These are phyloP conservation scores for Theobroma grandiflorum DNA, from an alignment of 441 rosid species.

Conservation along the genomic window DNA sequence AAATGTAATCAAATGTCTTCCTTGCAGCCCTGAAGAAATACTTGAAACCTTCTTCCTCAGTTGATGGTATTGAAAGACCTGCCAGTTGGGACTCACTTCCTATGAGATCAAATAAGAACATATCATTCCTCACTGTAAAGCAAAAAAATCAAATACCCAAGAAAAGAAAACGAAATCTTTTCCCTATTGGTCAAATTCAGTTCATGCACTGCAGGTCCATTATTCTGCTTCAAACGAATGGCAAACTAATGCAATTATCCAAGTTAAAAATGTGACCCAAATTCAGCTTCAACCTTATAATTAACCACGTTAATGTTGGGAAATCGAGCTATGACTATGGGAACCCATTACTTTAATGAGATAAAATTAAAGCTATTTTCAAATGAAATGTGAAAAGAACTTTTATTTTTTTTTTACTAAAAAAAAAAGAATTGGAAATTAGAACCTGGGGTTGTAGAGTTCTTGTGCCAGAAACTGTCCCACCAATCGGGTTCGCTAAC, in stretches of 20 bases:
- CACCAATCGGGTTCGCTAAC: conserved; percentile 91
- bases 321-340: not conserved
- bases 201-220: conserved; percentile 10
- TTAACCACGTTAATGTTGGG: too few relatives aligned
- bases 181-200: not conserved
- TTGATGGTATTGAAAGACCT: conserved; percentile 53
- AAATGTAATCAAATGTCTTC: conserved; percentile 82
- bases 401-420: not conserved
- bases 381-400: not conserved
- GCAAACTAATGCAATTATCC: not conserved
- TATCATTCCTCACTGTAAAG: conserved; percentile 7
- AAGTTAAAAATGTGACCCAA: not conserved
- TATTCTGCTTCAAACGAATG: not conserved
- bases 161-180: not conserved
- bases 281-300: too few relatives aligned
- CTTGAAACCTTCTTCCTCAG: conserved; percentile 88
- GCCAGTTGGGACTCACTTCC: conserved; percentile 29
- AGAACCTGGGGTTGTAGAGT: conserved; percentile 77
- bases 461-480: conserved; percentile 82
- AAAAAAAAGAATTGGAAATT: not conserved
- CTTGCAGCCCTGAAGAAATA: conserved; percentile 86
- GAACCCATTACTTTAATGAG: not conserved
- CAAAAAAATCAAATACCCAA: not conserved
- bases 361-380: not conserved
- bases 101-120: conserved; percentile 10